Evolutionary conservation across 1,284 basidiomycete genomes (phyloP), one percentile per base, ranked within the genome.

Genomic region (Austroboletus rostrupii): DNA sequence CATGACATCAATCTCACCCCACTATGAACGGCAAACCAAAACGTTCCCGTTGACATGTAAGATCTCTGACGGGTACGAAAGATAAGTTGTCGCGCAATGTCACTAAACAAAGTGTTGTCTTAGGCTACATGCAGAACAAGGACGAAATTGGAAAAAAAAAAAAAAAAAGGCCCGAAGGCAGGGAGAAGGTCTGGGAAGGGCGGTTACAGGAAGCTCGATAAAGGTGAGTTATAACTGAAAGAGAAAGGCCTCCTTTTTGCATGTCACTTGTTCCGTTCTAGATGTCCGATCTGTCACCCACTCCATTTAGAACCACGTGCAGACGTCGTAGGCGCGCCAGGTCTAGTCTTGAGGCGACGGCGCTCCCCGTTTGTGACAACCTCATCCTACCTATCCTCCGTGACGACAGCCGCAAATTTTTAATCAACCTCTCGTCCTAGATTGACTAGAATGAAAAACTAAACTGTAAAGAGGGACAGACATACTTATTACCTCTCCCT

Each of bases 401-500:
- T 50, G 40, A 44, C 20, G 14, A 9, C 36, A 39, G 29, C 14
- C 20, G 36, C 31, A 9, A n/a, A 37, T 45, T 38, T 50, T 54
- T 38, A 48, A 45, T 6, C 6, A 3, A 53, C 42, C 53, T 42
- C 10, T n/a, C 47, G 13, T 26, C 9, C 12, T 45, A 87, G 85
- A 70, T 85, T 53, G 87, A 89, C 62, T 91, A 88, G 88, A 90
- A 90, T 58, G 77, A 82, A 41, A 91, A 80, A 53, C 79, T 83
- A 66, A 86, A 83, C 37, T 78, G 83, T 53, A 87, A 83, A 61
- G 73, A 75, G n/a, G 85, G 83, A n/a, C 13, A 90, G 89, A 68
- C 78, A 88, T 55, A 88, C 92, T 13, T 96, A 96, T 75, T 96
- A 96, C 69, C 80, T 89, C 48, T 88, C 85, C 31, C 81, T 96